These are phyloP conservation scores for Rhodotorula diobovata DNA, from an alignment of 768 basidiomycete genomes.

Conservation along the genomic window DNA sequence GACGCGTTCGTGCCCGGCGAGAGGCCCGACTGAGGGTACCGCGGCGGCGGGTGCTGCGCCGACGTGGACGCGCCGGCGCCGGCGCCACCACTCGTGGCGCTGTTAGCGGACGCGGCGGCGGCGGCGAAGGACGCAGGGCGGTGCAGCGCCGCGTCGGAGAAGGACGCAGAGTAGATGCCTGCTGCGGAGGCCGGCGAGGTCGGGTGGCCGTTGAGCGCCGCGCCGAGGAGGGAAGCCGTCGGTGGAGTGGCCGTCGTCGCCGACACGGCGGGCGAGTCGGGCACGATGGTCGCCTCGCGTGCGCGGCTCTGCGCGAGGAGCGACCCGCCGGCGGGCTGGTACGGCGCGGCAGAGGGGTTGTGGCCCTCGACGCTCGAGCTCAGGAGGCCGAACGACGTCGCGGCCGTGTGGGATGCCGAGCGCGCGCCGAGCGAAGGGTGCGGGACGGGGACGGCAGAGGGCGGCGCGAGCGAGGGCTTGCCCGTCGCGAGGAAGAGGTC, in stretches of 20 bases:
- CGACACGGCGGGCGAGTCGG: not conserved
- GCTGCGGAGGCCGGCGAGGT: not conserved
- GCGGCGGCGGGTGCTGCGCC: no score
- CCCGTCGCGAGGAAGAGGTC: constrained; percentile 29
- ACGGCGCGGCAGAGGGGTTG: constrained; percentile 20
- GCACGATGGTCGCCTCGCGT: not conserved
- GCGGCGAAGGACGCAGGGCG: not conserved
- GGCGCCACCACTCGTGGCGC: not conserved
- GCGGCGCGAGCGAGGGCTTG: constrained; percentile 34
- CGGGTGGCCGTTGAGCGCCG: not conserved
- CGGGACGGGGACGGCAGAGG: not conserved
- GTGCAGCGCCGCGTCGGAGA: constrained; percentile 6
- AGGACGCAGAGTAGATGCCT: constrained; percentile 19
- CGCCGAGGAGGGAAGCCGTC: constrained; percentile 4
- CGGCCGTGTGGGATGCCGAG: not conserved
- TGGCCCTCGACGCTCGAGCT: constrained; percentile 12
- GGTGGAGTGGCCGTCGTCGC: not conserved
- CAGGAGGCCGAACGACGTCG: not conserved
- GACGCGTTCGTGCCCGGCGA: constrained; percentile 26
- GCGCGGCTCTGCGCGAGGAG: constrained; percentile 19
- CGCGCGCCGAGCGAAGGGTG: not conserved
- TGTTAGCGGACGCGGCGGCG: not conserved
- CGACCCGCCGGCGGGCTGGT: constrained; percentile 16
- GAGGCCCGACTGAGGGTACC: constrained; percentile 18
- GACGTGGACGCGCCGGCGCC: no score